Conservation (phyloP, 2,329 filamentous ascomycete species). For the Hypomyces rosellus region DNA sequence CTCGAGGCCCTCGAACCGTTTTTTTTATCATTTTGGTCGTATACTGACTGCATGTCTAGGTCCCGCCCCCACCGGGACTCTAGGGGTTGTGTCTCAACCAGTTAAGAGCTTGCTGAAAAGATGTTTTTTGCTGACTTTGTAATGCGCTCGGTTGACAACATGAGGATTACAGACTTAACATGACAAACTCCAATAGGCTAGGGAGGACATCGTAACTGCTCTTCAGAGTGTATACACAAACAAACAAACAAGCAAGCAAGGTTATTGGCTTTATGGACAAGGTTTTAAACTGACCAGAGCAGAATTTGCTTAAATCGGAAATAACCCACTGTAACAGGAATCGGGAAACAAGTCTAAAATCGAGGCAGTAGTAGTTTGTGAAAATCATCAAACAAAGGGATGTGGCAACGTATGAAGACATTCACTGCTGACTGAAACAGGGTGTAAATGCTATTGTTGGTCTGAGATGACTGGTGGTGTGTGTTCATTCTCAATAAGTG, state of each 20-base stretch:
- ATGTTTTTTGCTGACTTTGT: slow-evolving; percentile 11
- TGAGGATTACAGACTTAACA: slow-evolving; percentile 6
- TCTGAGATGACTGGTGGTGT: not conserved
- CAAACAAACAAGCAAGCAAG: not conserved
- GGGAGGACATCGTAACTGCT: slow-evolving; percentile 6
- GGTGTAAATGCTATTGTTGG: slow-evolving; percentile 4
- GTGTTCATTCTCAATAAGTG: not conserved
- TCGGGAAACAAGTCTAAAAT: too few relatives aligned
- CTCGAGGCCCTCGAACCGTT: not conserved
- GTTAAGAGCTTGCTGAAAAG: slow-evolving; percentile 8
- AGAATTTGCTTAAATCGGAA: slow-evolving; percentile 9
- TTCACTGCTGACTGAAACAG: slow-evolving; percentile 12
- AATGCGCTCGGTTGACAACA: slow-evolving; percentile 13
- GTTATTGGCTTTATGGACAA: slow-evolving; percentile 6
- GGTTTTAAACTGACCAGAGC: slow-evolving; percentile 10
- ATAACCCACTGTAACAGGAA: slow-evolving; percentile 9
- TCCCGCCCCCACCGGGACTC: slow-evolving; percentile 52
- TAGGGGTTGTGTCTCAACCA: slow-evolving; percentile 20
- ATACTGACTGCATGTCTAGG: slow-evolving; percentile 29
- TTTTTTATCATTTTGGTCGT: not conserved
- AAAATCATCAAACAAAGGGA: not conserved
- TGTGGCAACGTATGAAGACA: slow-evolving; percentile 8
- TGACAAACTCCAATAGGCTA: slow-evolving; percentile 7
- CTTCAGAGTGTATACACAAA: not conserved
- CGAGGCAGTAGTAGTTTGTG: slow-evolving; percentile 6